Percentiles rank a stretch among this genome's conserved stretches.
Evolutionary conservation across 768 basidiomycete genomes (phyloP).

Genomic region (Kwoniella sp.): DNA sequence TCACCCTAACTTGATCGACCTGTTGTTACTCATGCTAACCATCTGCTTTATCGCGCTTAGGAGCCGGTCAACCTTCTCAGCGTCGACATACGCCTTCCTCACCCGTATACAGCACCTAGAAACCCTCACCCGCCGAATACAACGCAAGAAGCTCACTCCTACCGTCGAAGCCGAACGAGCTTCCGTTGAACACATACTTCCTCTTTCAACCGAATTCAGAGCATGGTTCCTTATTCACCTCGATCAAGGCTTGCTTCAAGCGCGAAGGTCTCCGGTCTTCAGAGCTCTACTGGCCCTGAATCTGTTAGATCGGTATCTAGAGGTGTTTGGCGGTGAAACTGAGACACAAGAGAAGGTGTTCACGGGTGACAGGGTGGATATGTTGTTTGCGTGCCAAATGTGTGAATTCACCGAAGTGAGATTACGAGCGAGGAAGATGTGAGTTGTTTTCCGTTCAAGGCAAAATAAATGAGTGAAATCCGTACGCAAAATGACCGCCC

Average conservation of each 20-base stretch:
- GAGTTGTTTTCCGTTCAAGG: constrained; percentile 26
- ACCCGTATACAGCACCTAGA: constrained; percentile 20
- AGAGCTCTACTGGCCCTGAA: constrained; percentile 31
- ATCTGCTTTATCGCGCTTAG: too few species aligned
- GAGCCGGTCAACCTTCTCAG: constrained; percentile 35
- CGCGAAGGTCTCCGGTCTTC: constrained; percentile 33
- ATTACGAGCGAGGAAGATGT: constrained; percentile 43
- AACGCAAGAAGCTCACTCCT: constrained; percentile 8
- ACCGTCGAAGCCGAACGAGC: constrained; percentile 5
- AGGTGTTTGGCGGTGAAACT: constrained; percentile 18
- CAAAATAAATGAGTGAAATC: too few species aligned
- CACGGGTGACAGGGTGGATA: constrained; percentile 40
- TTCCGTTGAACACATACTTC: constrained; percentile 1
- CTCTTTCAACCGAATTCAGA: constrained; percentile 11
- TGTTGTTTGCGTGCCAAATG: constrained; percentile 45
- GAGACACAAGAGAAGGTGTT: constrained; percentile 20
- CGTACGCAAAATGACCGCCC: too few species aligned
- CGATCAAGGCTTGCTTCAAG: constrained; percentile 26
- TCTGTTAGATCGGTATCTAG: constrained; percentile 31
- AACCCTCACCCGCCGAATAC: constrained; percentile 7
- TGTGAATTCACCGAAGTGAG: constrained; percentile 53
- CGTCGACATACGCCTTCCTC: constrained; percentile 35
- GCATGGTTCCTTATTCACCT: constrained; percentile 39
- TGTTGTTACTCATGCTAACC: too few species aligned
- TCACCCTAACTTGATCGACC: too few species aligned